phyloP scores from a whole-genome alignment of 495 filamentous ascomycete species.

The Talaromyces liani region DNA sequence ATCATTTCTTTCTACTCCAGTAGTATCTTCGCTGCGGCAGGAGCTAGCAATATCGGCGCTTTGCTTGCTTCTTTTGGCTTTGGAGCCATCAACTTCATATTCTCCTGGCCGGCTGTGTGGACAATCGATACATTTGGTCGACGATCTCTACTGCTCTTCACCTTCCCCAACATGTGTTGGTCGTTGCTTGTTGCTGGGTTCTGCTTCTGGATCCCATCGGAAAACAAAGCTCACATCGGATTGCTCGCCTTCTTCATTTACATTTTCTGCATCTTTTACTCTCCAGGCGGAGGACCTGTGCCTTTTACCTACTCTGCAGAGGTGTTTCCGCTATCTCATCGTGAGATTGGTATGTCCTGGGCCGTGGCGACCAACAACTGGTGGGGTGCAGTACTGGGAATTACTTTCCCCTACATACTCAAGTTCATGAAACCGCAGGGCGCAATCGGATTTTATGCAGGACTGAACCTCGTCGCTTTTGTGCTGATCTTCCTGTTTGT shows the following conservation, averaged over 20 bases:
- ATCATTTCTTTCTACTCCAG: slow-evolving; percentile 84
- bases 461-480: slow-evolving; percentile 55
- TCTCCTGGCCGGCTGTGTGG: slow-evolving; percentile 74
- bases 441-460: slow-evolving; percentile 55
- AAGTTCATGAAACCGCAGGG: slow-evolving; percentile 39
- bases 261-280: slow-evolving; percentile 66
- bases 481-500: slow-evolving; percentile 62
- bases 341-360: slow-evolving; percentile 69
- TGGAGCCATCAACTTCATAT: slow-evolving; percentile 75
- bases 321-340: slow-evolving; percentile 66
- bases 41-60: slow-evolving; percentile 47
- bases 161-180: slow-evolving; percentile 81
- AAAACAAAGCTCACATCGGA: slow-evolving; percentile 45
- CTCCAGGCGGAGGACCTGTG: slow-evolving; percentile 74
- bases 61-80: slow-evolving; percentile 73
- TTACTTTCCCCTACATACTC: slow-evolving; percentile 62
- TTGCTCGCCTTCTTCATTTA: slow-evolving; percentile 66
- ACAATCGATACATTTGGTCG: slow-evolving; percentile 84
- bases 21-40: slow-evolving; percentile 61
- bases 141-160: slow-evolving; percentile 68
- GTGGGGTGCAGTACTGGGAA: slow-evolving; percentile 56
- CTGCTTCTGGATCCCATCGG: slow-evolving; percentile 55
- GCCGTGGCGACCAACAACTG: slow-evolving; percentile 62
- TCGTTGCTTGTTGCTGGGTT: slow-evolving; percentile 66
- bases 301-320: slow-evolving; percentile 78